These are phyloP conservation scores for Nicotiana undulata DNA, from an alignment of 257 asterid species.

Conservation along the genomic window DNA sequence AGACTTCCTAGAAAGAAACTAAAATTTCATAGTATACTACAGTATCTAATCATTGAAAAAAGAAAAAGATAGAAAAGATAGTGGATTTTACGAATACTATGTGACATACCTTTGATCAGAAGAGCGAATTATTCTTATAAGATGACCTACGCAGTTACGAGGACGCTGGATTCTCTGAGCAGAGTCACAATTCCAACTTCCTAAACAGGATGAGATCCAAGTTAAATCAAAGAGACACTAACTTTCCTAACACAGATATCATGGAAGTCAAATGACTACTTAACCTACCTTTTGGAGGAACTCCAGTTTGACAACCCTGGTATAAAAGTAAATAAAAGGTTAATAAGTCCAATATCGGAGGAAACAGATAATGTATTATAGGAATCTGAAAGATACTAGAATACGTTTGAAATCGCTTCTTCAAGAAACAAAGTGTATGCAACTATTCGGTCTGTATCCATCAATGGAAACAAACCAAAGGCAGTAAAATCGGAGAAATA, in stretches of 20 bases:
- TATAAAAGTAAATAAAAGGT: constrained; percentile 17
- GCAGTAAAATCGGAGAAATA: background rate
- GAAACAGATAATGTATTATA: background rate
- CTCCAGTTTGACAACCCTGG: constrained; percentile 51
- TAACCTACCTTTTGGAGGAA: constrained; percentile 48
- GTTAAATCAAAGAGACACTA: background rate
- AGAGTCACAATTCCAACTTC: constrained; percentile 28
- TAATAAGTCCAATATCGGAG: background rate
- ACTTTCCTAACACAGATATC: background rate
- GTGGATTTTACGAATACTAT: background rate
- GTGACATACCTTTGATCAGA: constrained; percentile 48
- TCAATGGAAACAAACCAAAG: background rate
- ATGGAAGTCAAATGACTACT: background rate
- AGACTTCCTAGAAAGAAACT: background rate
- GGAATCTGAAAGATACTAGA: background rate
- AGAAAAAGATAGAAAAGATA: background rate
- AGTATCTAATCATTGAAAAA: background rate
- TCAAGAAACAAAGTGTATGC: background rate
- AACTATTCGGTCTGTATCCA: background rate
- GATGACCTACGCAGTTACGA: constrained; percentile 59
- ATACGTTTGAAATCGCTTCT: background rate
- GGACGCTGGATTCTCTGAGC: constrained; percentile 32
- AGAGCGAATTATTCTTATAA: constrained; percentile 42
- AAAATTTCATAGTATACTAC: background rate
- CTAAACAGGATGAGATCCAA: constrained; percentile 28